Base-by-base conservation (phyloP, 2,329 filamentous ascomycete species). In the Paramyrothecium roridum region DNA sequence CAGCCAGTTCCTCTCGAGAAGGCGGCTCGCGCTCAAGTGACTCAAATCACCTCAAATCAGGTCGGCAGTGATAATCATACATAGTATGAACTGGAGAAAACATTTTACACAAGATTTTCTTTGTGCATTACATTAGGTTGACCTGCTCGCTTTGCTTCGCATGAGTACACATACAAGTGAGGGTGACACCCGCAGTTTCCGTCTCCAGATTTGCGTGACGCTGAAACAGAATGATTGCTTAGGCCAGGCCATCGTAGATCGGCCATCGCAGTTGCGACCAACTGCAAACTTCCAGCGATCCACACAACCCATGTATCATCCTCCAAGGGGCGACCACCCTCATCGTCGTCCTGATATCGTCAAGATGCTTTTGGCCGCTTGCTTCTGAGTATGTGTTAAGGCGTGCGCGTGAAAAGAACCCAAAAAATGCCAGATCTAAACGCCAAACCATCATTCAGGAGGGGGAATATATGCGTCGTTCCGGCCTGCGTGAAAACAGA, bases 381-480 rank as follows among this genome's bases (percentile, higher is more conserved):
- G 37, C 23, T 40, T 51, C 21, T 50, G 22, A 40, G n/a, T 16
- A 16, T 43, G n/a, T 43, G 37, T 43, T 17, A 43, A 43, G 37
- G 37, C 37, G 37, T 43, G 37, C 37, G 37, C 37, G 37, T 43
- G n/a, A 19, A 19, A 43, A 19, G n/a, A 43, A 43, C 37, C 46
- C 55, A 57, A 53, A 59, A n/a, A 60, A 61, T 59, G 62, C 57
- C 61, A 50, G 11, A 59, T 58, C 59, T 57, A 55, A 66, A 66
- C 64, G 64, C 64, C 64, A 63, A 64, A 58, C 59, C 64, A 56
- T 57, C 61, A 61, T 59, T 55, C 48, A 54, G 63, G 63, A 54
- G 63, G 63, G 64, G 63, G 61, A 66, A 66, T 52, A 66, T 59
- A 64, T 66, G 62, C 56, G 61, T 63, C 60, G 55, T 56, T 59